Evolutionary conservation across 768 basidiomycete genomes (phyloP).

Genomic region (Hericium coralloides): DNA sequence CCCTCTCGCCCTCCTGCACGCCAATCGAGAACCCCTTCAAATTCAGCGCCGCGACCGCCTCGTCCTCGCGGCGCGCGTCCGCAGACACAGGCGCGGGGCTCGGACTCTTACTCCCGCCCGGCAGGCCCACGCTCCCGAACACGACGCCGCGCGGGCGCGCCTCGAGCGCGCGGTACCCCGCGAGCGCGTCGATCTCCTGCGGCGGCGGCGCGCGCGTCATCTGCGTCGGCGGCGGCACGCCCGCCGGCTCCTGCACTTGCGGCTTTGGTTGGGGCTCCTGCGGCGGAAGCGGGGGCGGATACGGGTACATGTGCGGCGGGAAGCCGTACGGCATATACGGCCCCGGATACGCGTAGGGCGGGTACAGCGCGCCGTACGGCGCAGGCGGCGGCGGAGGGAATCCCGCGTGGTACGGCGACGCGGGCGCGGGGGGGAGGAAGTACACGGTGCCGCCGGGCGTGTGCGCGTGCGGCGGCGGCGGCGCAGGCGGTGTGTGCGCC

Average conservation of each 20-base stretch:
- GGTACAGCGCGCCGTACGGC: conserved; percentile 22
- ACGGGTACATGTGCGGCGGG: too few species aligned
- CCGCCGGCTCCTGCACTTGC: background rate
- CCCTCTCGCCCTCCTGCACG: conserved; percentile 27
- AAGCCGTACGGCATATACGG: conserved; percentile 25
- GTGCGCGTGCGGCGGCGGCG: conserved; percentile 5
- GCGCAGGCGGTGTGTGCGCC: conserved; percentile 1
- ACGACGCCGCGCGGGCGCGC: conserved; percentile 4
- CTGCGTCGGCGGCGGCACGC: conserved; percentile 23
- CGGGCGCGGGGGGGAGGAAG: conserved; percentile 5
- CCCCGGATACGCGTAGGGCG: conserved; percentile 25
- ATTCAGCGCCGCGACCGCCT: conserved; percentile 8
- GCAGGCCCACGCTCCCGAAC: conserved; percentile 12
- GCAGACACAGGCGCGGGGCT: conserved; percentile 12
- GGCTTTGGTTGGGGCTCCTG: background rate
- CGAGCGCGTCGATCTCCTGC: conserved; percentile 25
- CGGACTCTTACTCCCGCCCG: conserved; percentile 13
- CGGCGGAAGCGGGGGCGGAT: background rate
- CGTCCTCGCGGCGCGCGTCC: background rate
- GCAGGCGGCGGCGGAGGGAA: conserved; percentile 13
- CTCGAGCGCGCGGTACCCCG: conserved; percentile 24
- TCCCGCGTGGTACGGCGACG: conserved; percentile 14
- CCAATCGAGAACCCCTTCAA: conserved; percentile 37
- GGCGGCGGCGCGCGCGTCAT: conserved; percentile 25
- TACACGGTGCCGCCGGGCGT: conserved; percentile 2